Percentiles rank a stretch among this genome's conserved stretches.
These are phyloP conservation scores for Oryza glumipatula DNA, from an alignment of 176 grass and related monocot species.

Conservation along the genomic window DNA sequence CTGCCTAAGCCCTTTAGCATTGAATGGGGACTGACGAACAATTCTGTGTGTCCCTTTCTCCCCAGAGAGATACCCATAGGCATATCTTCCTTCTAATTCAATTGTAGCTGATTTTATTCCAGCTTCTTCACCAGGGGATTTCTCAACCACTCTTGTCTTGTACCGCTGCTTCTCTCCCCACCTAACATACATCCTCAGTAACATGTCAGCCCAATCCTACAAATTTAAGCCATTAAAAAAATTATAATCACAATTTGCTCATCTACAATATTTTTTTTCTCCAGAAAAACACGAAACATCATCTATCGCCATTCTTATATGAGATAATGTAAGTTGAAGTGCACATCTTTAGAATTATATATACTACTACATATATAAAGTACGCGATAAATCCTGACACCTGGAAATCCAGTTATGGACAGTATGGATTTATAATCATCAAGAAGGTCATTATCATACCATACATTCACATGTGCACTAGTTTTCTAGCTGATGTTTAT, in stretches of 20 bases:
- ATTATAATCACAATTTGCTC: conserved; percentile 5
- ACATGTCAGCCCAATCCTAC: conserved; percentile 98
- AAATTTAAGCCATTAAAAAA: conserved; percentile 58
- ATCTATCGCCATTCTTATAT: conserved; percentile 2
- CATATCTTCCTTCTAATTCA: conserved; percentile 84
- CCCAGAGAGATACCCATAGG: conserved; percentile 93
- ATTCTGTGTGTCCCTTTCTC: conserved; percentile 98
- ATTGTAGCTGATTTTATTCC: conserved; percentile 95
- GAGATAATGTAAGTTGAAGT: background rate
- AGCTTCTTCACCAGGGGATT: conserved; percentile 89
- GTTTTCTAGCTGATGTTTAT: background rate
- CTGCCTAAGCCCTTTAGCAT: conserved; percentile 96
- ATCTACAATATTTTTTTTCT: conserved; percentile 6
- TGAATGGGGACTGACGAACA: conserved; percentile 95
- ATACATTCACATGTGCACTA: background rate
- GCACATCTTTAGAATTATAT: background rate
- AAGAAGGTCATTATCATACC: conserved; percentile 2
- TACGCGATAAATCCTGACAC: background rate
- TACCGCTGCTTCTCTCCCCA: conserved; percentile 96
- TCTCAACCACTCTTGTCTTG: conserved; percentile 87
- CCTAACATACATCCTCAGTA: conserved; percentile 91
- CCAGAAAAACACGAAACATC: conserved; percentile 15
- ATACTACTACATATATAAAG: background rate
- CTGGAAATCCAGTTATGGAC: background rate
- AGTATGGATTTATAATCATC: conserved; percentile 9